phyloP scores from a whole-genome alignment of 1,139 yeast genomes.

The Debaryomycetaceae sp. region DNA sequence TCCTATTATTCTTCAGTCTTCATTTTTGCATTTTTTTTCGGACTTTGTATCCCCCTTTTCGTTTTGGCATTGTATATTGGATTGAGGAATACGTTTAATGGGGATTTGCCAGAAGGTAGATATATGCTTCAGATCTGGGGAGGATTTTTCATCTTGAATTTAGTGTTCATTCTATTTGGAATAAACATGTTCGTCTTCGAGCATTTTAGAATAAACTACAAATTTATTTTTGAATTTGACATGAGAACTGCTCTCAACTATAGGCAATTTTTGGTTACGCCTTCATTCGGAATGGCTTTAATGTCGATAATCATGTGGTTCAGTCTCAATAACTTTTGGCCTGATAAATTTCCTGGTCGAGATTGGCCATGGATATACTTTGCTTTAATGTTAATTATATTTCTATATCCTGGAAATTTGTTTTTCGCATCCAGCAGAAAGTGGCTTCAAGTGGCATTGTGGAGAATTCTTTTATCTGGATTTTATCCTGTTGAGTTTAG shows the following conservation, averaged over 20 bases:
- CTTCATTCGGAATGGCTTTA: slow-evolving; percentile 55
- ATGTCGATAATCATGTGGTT: slow-evolving; percentile 68
- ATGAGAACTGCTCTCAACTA: slow-evolving; percentile 66
- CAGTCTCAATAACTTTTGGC: slow-evolving; percentile 71
- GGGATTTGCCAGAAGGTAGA: slow-evolving; percentile 47
- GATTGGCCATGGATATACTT: slow-evolving; percentile 82
- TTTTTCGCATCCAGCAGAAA: slow-evolving; percentile 54
- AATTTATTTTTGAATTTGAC: slow-evolving; percentile 87
- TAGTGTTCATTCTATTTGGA: slow-evolving; percentile 62
- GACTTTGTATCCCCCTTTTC: slow-evolving; percentile 66
- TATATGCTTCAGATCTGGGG: slow-evolving; percentile 85
- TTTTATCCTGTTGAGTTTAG: slow-evolving; percentile 91
- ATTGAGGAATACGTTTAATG: slow-evolving; percentile 33
- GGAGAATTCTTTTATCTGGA: slow-evolving; percentile 78
- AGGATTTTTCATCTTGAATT: slow-evolving; percentile 68
- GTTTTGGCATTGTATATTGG: slow-evolving; percentile 51
- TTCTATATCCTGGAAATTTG: slow-evolving; percentile 65
- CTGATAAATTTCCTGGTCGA: slow-evolving; percentile 53
- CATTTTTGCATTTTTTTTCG: slow-evolving; percentile 61
- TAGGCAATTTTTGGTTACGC: slow-evolving; percentile 61
- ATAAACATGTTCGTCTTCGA: slow-evolving; percentile 74
- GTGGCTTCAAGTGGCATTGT: slow-evolving; percentile 71
- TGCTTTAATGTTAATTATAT: slow-evolving; percentile 45
- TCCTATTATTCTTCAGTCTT: slow-evolving; percentile 46
- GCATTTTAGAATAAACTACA: slow-evolving; percentile 73